Percentiles rank a stretch among this genome's conserved stretches.
These are phyloP conservation scores for Falciphora oryzae DNA, from an alignment of 2,329 filamentous ascomycete genomes.

Conservation along the genomic window DNA sequence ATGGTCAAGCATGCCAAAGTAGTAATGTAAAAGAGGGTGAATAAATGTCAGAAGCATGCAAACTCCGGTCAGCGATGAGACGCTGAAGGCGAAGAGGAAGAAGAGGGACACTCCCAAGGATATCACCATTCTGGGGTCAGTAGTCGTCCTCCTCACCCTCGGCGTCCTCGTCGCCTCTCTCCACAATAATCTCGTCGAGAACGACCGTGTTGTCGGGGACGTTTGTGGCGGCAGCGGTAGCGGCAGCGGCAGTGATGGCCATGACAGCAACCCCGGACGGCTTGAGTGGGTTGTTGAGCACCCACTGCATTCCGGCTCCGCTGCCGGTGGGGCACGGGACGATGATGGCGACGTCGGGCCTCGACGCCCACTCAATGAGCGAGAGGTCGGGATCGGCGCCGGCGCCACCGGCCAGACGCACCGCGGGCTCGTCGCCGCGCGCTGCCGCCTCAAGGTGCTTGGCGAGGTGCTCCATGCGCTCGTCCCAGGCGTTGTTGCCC, in stretches of 20 bases:
- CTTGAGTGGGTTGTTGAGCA: constrained; percentile 19
- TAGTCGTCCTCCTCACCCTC: constrained; percentile 15
- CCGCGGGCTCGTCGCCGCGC: constrained; percentile 20
- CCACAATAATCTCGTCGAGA: constrained; percentile 12
- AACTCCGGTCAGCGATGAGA: not conserved
- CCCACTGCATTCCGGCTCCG: constrained; percentile 10
- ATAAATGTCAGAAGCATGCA: not conserved
- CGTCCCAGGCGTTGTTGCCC: constrained; percentile 66
- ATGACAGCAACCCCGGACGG: constrained; percentile 10
- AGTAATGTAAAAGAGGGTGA: not conserved
- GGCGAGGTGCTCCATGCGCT: constrained; percentile 81
- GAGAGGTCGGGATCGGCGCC: constrained; percentile 30
- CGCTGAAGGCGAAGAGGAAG: not conserved
- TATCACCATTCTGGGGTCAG: not conserved
- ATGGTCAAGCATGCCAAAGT: not conserved
- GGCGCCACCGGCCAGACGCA: constrained; percentile 14
- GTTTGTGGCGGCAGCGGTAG: not conserved
- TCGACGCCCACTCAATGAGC: constrained; percentile 33
- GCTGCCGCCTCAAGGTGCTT: constrained; percentile 62
- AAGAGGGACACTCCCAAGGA: not conserved
- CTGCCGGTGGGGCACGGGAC: not conserved
- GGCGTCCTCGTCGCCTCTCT: constrained; percentile 15
- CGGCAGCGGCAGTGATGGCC: constrained; percentile 1
- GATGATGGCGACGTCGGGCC: constrained; percentile 31
- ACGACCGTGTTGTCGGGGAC: not conserved